Evolutionary conservation across 2,329 filamentous ascomycete genomes (phyloP), one percentile per base, ranked within the genome.

Genomic region (Fonsecaea monophora): DNA sequence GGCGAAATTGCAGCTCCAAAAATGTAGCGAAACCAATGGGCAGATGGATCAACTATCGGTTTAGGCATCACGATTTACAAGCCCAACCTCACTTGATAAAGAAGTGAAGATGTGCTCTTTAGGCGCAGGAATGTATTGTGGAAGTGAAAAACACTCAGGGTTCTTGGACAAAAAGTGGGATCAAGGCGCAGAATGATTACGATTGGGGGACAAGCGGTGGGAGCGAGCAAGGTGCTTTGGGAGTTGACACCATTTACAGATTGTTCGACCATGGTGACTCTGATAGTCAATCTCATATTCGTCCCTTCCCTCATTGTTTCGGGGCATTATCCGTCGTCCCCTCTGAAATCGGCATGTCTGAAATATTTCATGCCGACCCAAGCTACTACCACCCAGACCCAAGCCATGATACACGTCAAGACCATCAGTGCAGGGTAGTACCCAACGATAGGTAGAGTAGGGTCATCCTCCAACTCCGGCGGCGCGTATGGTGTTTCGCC

Each of bases 331-430:
- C 67, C 67, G 48, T 87, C 85, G 42, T 87, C 86, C 21, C 84
- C 85, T 54, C 84, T 92, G 75, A 98, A 96, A 82, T 97, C 97
- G 38, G 95, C 94, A 83, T 99, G 95, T 73, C 94, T 89, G 77
- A 99, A 99, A 79, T 98, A 98, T 78, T 99, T 99, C 94, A 99
- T 98, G 30, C 95, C 95, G 57, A 98, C 90, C 95, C 95, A 99
- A 10, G 96, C 95, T 65, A 96, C 89, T 12, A 97, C 88, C 18
- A 98, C 95, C 95, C 95, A 99, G 5, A 98, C 92, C 95, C 95
- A 99, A 18, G 94, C 93, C 92, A 99, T 97, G 34, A 99, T 92
- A 56, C 89, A 90, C 3, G 94, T 97, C 72, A 98, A 82, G 66
- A 98, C 95, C 71, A 98, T 91, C 74, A 99, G 82, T 10, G 94